phyloP scores from a whole-genome alignment of 345 rosid species.

The Carallia brachiata region DNA sequence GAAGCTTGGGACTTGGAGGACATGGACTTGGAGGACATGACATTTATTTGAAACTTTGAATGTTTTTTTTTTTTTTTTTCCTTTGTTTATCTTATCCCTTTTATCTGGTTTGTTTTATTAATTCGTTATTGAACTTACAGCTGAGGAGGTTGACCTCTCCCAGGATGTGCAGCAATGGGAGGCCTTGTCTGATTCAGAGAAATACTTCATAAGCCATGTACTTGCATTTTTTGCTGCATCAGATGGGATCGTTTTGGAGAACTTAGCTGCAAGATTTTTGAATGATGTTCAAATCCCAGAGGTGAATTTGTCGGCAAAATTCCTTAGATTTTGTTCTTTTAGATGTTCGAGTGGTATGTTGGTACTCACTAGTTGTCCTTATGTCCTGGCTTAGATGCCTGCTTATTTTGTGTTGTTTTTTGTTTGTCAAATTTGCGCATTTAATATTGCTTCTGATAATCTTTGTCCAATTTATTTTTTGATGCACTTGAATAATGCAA shows the following conservation, averaged over 20 bases:
- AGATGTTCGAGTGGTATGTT: too few relatives aligned
- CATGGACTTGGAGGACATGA: too few relatives aligned
- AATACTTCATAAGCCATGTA: conserved; percentile 75
- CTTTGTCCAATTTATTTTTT: neutral
- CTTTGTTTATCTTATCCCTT: neutral
- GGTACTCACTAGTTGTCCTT: too few relatives aligned
- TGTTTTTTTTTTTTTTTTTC: neutral
- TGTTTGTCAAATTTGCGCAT: neutral
- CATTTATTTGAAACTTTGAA: neutral
- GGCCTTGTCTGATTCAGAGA: conserved; percentile 53
- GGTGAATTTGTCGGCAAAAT: conserved; percentile 34
- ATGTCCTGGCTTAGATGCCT: too few relatives aligned
- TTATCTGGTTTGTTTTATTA: neutral
- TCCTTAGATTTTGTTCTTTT: neutral
- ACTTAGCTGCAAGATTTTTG: conserved; percentile 81
- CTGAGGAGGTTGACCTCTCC: conserved; percentile 94
- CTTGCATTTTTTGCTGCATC: conserved; percentile 92
- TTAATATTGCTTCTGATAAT: neutral
- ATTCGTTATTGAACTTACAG: conserved; percentile 36
- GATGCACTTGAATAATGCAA: too few relatives aligned
- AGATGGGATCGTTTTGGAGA: conserved; percentile 92
- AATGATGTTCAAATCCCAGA: conserved; percentile 87
- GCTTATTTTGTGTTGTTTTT: neutral
- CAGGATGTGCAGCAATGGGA: conserved; percentile 83
- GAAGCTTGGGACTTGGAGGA: too few relatives aligned